A percentile compares a stretch with the other conserved stretches of the same genome.
These are phyloP conservation scores for Pseudoscleropodium purum DNA, from an alignment of 225 moss, liverwort and hornwort genomes.

Conservation along the genomic window DNA sequence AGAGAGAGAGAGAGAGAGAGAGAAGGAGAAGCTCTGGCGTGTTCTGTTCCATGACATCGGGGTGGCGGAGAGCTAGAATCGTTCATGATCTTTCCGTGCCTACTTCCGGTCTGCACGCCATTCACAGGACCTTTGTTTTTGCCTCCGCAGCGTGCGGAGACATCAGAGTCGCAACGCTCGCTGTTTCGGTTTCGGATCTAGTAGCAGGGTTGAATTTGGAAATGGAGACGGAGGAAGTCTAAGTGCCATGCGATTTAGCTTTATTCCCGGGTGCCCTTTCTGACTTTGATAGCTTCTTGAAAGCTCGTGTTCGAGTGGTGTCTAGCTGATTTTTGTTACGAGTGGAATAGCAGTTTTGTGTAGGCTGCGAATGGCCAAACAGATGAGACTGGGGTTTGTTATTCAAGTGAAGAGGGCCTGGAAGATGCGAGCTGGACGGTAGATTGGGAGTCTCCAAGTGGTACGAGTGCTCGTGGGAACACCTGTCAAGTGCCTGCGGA, in stretches of 20 bases:
- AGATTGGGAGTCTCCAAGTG: not conserved
- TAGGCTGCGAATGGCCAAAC: conserved; percentile 21
- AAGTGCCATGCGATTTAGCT: not conserved
- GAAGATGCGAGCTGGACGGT: conserved; percentile 19
- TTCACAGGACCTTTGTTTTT: conserved; percentile 31
- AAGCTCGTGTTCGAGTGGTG: not conserved
- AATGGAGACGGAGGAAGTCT: conserved; percentile 55
- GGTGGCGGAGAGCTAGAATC: conserved; percentile 14
- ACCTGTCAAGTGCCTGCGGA: not conserved
- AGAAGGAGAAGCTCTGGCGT: not conserved
- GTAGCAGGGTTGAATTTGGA: conserved; percentile 2
- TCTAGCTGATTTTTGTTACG: not conserved
- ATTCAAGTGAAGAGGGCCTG: conserved; percentile 5
- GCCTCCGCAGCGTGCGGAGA: conserved; percentile 43
- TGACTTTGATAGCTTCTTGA: not conserved
- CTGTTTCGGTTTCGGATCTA: not conserved
- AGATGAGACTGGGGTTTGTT: conserved; percentile 3
- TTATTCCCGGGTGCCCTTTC: not conserved
- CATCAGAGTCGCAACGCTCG: not conserved
- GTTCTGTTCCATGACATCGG: not conserved
- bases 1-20: not conserved
- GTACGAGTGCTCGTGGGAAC: not conserved
- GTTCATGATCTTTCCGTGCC: conserved; percentile 48
- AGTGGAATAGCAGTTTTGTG: not conserved
- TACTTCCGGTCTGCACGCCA: conserved; percentile 29